Conservation (phyloP, 805 yeast genomes). For the Starmerella tilneyi region DNA sequence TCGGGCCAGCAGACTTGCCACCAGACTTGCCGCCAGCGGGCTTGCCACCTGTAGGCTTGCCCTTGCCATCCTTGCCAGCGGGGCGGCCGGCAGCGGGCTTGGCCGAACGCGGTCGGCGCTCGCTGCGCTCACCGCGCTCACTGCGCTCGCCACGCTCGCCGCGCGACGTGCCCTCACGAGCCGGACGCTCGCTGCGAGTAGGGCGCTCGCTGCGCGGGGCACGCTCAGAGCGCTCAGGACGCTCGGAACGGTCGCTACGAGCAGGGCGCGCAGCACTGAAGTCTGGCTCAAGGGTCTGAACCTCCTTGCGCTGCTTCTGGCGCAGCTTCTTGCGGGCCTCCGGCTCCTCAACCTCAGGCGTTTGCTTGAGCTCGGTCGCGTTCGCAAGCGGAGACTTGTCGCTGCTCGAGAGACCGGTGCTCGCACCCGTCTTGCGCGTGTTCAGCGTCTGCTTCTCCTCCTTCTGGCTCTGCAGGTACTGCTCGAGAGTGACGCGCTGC, state of each 20-base stretch:
- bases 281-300: slow-evolving; percentile 43
- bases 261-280: slow-evolving; percentile 16
- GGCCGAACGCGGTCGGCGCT: slow-evolving; percentile 5
- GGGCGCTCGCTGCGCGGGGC: slow-evolving; percentile 22
- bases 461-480: slow-evolving; percentile 54
- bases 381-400: slow-evolving; percentile 34
- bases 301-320: slow-evolving; percentile 67
- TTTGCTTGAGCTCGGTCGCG: slow-evolving; percentile 31
- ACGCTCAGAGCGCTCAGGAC: slow-evolving; percentile 21
- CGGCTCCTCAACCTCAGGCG: slow-evolving; percentile 12
- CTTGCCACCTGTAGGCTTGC: too few species aligned
- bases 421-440: slow-evolving; percentile 42
- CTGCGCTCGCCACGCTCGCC: slow-evolving; percentile 3
- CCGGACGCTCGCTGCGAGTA: slow-evolving; percentile 22
- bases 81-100: slow-evolving; percentile 28
- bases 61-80: slow-evolving; percentile 28
- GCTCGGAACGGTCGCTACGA: slow-evolving; percentile 33
- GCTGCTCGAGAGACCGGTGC: slow-evolving; percentile 1
- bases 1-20: slow-evolving; percentile 15
- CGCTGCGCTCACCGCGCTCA: slow-evolving; percentile 26
- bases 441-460: slow-evolving; percentile 28
- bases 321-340: slow-evolving; percentile 60
- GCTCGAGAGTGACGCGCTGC: slow-evolving; percentile 53
- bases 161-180: slow-evolving; percentile 4
- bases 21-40: slow-evolving; percentile 8